phyloP scores from a whole-genome alignment of 495 filamentous ascomycete species.

The Physcia stellaris region DNA sequence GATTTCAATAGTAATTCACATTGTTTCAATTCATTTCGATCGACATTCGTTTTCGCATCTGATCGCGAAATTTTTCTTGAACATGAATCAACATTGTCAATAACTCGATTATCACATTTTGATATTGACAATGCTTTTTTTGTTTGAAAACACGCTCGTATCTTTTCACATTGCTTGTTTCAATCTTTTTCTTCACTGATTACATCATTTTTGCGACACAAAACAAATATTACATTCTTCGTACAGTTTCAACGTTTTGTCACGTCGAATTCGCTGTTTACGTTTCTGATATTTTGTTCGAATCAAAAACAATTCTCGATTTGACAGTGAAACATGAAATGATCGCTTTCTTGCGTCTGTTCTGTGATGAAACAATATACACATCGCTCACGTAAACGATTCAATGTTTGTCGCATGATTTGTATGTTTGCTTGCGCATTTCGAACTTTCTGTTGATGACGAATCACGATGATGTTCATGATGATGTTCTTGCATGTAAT shows the following conservation, averaged over 20 bases:
- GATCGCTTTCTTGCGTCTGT: background rate
- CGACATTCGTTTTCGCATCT: constrained; percentile 1
- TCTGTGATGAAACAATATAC: background rate
- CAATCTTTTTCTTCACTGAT: background rate
- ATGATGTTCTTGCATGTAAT: too few relatives aligned
- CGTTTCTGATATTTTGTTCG: background rate
- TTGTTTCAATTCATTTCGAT: background rate
- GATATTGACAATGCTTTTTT: background rate
- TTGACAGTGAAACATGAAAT: background rate
- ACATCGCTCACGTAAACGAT: background rate
- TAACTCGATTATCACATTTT: background rate
- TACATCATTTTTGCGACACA: background rate
- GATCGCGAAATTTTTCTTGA: background rate
- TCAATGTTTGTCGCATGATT: background rate
- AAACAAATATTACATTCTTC: background rate
- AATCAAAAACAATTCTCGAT: background rate
- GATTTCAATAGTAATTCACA: background rate
- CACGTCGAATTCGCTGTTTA: background rate
- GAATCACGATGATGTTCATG: background rate
- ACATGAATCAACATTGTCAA: background rate
- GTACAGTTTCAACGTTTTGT: background rate
- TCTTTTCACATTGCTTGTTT: background rate
- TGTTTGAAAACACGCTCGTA: background rate
- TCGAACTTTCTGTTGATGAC: background rate
- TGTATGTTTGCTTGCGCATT: background rate